These are phyloP conservation scores for Blastocystis sp. DNA, from an alignment of 352 stramenopile species.

Conservation along the genomic window DNA sequence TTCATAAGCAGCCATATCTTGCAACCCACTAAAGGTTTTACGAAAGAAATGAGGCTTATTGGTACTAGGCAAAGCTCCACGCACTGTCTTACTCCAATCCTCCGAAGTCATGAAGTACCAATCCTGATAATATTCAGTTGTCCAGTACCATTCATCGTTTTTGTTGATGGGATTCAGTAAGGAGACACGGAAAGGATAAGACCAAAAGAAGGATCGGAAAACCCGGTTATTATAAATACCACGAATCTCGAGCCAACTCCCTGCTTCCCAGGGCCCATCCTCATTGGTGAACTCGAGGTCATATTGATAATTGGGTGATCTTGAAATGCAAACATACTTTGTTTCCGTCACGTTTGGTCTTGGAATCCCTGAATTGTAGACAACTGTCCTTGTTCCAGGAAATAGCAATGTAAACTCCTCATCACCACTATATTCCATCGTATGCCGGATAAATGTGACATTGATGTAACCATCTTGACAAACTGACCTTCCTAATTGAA, in stretches of 20 bases:
- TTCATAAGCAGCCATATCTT: constrained; percentile 48
- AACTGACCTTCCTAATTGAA: not conserved
- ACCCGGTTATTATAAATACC: constrained; percentile 27
- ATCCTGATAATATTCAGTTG: too few species aligned
- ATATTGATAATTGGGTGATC: not conserved
- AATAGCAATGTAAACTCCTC: not conserved
- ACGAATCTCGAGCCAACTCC: constrained; percentile 18
- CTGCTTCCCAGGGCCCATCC: not conserved
- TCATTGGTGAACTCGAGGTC: not conserved
- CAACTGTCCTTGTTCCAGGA: not conserved
- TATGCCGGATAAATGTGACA: not conserved
- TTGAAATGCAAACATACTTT: not conserved
- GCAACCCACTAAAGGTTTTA: not conserved
- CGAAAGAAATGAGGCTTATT: not conserved
- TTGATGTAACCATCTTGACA: not conserved
- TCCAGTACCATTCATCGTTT: too few species aligned
- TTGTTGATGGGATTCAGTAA: too few species aligned
- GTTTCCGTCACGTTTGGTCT: not conserved
- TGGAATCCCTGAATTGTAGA: not conserved
- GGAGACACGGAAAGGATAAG: too few species aligned
- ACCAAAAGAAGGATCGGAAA: not conserved
- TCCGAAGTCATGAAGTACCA: too few species aligned
- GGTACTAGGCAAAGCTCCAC: too few species aligned
- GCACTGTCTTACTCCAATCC: too few species aligned
- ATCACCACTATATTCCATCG: not conserved